A percentile compares a stretch with the other conserved stretches of the same genome.
Evolutionary conservation across 345 rosid species (phyloP).

Genomic region (Aethionema arabicum): DNA sequence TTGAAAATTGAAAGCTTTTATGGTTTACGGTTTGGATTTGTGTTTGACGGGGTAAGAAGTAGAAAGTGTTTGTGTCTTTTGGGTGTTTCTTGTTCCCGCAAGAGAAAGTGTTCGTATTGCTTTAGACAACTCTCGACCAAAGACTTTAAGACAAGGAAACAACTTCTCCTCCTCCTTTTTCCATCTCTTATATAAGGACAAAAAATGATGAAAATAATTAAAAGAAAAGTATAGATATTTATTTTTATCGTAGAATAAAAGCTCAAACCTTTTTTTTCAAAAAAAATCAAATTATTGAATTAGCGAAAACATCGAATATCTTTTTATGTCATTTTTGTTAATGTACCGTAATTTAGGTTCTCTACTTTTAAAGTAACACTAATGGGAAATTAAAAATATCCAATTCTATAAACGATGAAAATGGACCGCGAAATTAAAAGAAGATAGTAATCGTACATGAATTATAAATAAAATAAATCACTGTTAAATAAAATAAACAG

Average conservation of each 20-base stretch:
- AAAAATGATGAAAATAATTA: neutral
- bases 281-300: neutral
- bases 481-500: constrained; percentile 1
- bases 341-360: no score
- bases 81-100: constrained; percentile 34
- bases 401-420: neutral
- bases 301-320: neutral
- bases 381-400: neutral
- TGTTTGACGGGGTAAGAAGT: constrained; percentile 16
- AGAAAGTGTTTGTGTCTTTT: constrained; percentile 34
- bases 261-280: neutral
- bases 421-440: neutral
- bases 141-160: constrained; percentile 26
- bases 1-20: neutral
- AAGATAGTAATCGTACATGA: neutral
- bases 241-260: constrained; percentile 8
- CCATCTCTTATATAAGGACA: neutral
- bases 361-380: no score
- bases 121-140: constrained; percentile 31
- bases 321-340: no score
- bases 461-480: neutral
- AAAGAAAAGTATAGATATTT: neutral
- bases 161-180: constrained; percentile 1
- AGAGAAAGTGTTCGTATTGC: constrained; percentile 28
- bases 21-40: constrained; percentile 4